These are phyloP conservation scores for Chloris gayana DNA, from an alignment of 176 grass and related monocot genomes.

Conservation along the genomic window DNA sequence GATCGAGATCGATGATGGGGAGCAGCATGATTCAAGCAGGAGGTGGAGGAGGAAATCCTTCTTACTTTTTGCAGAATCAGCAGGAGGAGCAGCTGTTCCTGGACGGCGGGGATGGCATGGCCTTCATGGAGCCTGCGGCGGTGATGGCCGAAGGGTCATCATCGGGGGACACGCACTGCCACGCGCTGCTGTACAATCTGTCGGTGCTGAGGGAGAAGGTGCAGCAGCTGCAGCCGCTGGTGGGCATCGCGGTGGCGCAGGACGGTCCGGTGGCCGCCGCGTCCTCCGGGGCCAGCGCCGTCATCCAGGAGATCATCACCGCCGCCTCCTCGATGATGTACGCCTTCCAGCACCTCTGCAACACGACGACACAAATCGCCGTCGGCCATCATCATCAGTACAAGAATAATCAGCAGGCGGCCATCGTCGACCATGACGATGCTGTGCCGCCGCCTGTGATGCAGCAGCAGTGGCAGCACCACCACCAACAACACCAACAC, in stretches of 20 bases:
- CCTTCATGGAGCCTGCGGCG: background rate
- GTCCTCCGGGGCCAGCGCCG: constrained; percentile 46
- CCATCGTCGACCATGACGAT: background rate
- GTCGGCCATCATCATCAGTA: background rate
- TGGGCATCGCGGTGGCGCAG: constrained; percentile 45
- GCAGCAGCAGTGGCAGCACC: background rate
- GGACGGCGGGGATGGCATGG: constrained; percentile 17
- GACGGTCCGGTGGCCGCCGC: constrained; percentile 26
- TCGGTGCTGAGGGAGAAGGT: constrained; percentile 71
- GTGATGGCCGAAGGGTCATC: background rate
- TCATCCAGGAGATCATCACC: constrained; percentile 74
- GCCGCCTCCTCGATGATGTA: constrained; percentile 83
- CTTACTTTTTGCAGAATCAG: constrained; percentile 48
- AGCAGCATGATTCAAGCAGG: constrained; percentile 39
- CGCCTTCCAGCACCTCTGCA: constrained; percentile 56
- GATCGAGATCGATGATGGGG: background rate
- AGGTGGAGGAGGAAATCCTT: constrained; percentile 24
- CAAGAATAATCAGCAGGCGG: background rate
- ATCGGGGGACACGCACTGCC: constrained; percentile 32
- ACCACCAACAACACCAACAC: background rate
- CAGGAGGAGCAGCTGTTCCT: constrained; percentile 44
- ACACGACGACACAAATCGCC: background rate
- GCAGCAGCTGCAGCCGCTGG: constrained; percentile 78
- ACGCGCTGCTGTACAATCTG: constrained; percentile 62
- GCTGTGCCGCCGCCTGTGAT: background rate